Evolutionary conservation across 306 rosid species (phyloP).

Genomic region (barrel medic (Medicago truncatula)): DNA sequence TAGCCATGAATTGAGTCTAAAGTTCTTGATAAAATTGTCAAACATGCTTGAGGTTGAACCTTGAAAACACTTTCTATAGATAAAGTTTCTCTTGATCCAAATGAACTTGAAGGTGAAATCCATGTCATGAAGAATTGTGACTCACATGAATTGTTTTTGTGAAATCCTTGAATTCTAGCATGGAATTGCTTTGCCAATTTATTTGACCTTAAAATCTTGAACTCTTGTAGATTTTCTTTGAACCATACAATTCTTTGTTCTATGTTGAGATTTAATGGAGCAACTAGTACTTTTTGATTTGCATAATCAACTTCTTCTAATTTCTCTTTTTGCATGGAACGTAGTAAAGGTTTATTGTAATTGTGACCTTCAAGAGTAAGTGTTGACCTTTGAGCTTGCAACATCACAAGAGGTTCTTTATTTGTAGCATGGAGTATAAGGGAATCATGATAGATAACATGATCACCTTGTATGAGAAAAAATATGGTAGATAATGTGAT

Average conservation of each 20-base stretch:
- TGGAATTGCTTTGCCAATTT: slow-evolving; percentile 51
- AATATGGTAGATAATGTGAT: slow-evolving; percentile 46
- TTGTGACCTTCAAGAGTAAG: not conserved
- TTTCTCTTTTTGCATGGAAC: slow-evolving; percentile 43
- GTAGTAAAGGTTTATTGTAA: slow-evolving; percentile 27
- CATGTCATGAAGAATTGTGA: slow-evolving; percentile 72
- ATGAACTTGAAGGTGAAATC: slow-evolving; percentile 58
- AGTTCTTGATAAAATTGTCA: slow-evolving; percentile 69
- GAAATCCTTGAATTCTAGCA: slow-evolving; percentile 50
- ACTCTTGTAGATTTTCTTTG: slow-evolving; percentile 43
- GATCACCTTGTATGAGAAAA: slow-evolving; percentile 46
- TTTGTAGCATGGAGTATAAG: slow-evolving; percentile 6
- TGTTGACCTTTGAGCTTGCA: slow-evolving; percentile 40
- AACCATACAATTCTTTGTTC: slow-evolving; percentile 68
- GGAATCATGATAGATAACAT: slow-evolving; percentile 26
- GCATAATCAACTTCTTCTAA: slow-evolving; percentile 28
- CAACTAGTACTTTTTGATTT: slow-evolving; percentile 37
- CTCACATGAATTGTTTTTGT: slow-evolving; percentile 51
- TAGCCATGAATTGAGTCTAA: slow-evolving; percentile 61
- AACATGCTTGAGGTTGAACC: slow-evolving; percentile 70
- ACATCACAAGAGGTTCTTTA: slow-evolving; percentile 14
- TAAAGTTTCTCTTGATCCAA: slow-evolving; percentile 58
- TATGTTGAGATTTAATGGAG: slow-evolving; percentile 54
- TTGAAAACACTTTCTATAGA: slow-evolving; percentile 65
- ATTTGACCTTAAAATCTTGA: slow-evolving; percentile 62